These are phyloP conservation scores for Orbilia ellipsospora DNA, from an alignment of 2,329 filamentous ascomycete genomes.

Conservation along the genomic window DNA sequence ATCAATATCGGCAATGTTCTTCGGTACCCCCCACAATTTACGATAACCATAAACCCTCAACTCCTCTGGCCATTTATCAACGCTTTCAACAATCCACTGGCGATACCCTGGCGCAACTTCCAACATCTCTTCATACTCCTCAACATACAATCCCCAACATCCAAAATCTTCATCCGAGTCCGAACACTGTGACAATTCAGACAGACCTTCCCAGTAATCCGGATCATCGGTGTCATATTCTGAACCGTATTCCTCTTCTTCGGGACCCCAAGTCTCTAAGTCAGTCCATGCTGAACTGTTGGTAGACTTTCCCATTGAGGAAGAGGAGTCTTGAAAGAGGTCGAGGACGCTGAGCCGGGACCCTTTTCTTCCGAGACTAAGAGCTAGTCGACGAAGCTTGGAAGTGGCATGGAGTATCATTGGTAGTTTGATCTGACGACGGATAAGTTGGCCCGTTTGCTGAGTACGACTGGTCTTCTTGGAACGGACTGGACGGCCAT, in stretches of 20 bases:
- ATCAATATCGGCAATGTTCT: background rate
- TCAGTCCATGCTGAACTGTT: slow-evolving; percentile 10
- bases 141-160: slow-evolving; percentile 62
- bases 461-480: background rate
- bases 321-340: background rate
- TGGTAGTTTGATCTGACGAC: slow-evolving; percentile 22
- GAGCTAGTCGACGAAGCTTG: background rate
- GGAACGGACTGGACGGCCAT: too few species aligned
- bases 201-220: background rate
- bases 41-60: slow-evolving; percentile 35
- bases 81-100: slow-evolving; percentile 59
- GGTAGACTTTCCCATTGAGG: slow-evolving; percentile 1
- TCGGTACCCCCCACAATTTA: slow-evolving; percentile 2
- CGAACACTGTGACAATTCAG: slow-evolving; percentile 2
- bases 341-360: background rate
- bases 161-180: slow-evolving; percentile 58
- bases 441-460: background rate
- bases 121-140: slow-evolving; percentile 63
- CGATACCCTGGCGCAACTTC: slow-evolving; percentile 61
- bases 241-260: slow-evolving; percentile 6
- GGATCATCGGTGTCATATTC: background rate
- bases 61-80: slow-evolving; percentile 36
- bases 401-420: slow-evolving; percentile 1
- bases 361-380: background rate
- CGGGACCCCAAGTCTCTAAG: slow-evolving; percentile 12